phyloP scores from a whole-genome alignment of 2,329 filamentous ascomycete species.

The Venturia pyrina region DNA sequence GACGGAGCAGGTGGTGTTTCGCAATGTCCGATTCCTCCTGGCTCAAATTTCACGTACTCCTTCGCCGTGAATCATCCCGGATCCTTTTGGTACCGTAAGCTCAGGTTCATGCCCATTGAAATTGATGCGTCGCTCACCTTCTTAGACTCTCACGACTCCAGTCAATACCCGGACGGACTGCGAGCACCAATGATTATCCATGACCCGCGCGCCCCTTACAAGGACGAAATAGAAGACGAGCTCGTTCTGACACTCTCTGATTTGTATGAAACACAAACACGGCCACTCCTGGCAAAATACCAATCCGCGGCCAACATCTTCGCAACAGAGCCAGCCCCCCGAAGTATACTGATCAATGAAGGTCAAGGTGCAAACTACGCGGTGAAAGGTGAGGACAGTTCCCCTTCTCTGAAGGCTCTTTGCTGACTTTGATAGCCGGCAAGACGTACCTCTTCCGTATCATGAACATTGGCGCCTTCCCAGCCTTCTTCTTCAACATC shows the following conservation, averaged over 20 bases:
- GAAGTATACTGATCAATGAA: conserved; percentile 57
- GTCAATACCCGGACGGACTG: conserved; percentile 59
- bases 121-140: conserved; percentile 36
- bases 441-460: conserved; percentile 56
- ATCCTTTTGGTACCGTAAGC: conserved; percentile 44
- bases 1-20: conserved; percentile 60
- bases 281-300: conserved; percentile 37
- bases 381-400: conserved; percentile 26
- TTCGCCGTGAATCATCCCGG: conserved; percentile 51
- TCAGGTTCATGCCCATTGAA: background rate
- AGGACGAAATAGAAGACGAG: conserved; percentile 48
- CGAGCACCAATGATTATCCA: conserved; percentile 59
- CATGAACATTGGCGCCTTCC: conserved; percentile 61
- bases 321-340: conserved; percentile 55
- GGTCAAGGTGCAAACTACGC: conserved; percentile 37
- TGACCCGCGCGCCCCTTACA: conserved; percentile 43
- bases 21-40: conserved; percentile 57
- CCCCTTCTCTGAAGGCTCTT: background rate
- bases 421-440: conserved; percentile 35
- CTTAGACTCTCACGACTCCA: conserved; percentile 48
- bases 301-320: conserved; percentile 43
- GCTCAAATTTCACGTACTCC: conserved; percentile 53
- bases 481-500: conserved; percentile 60
- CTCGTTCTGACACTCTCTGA: conserved; percentile 59
- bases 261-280: conserved; percentile 56